Conservation (phyloP, 2,329 filamentous ascomycete species). For the Bipolaris sorokiniana region DNA sequence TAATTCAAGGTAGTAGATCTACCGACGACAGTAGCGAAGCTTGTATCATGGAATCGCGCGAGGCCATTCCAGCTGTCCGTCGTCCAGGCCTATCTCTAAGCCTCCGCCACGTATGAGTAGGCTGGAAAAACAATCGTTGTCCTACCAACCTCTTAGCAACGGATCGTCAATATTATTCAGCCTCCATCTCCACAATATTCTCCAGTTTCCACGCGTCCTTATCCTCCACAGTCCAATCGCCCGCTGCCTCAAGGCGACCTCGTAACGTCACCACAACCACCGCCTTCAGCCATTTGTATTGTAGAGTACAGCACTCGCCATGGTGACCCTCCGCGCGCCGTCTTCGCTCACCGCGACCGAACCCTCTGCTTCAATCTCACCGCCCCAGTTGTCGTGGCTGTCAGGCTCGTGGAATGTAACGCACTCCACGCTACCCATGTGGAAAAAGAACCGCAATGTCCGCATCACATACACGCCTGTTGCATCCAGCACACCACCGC, state of each 20-base stretch:
- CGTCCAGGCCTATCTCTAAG: neutral
- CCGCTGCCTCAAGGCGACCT: neutral
- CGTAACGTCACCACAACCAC: neutral
- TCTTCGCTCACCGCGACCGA: slow-evolving; percentile 28
- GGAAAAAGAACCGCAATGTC: slow-evolving; percentile 79
- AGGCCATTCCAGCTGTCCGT: neutral
- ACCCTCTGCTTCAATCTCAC: slow-evolving; percentile 23
- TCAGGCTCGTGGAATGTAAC: slow-evolving; percentile 47
- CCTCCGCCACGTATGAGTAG: no score
- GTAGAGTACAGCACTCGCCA: slow-evolving; percentile 1
- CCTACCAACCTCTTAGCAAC: slow-evolving; percentile 9
- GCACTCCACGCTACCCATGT: slow-evolving; percentile 64
- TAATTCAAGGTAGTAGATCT: slow-evolving; percentile 2
- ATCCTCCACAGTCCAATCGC: slow-evolving; percentile 1
- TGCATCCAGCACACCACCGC: slow-evolving; percentile 30
- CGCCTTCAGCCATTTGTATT: neutral
- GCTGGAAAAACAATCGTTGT: slow-evolving; percentile 4
- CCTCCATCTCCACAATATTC: slow-evolving; percentile 12
- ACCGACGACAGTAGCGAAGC: neutral
- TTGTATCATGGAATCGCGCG: neutral
- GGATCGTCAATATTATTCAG: neutral
- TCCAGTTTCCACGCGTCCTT: slow-evolving; percentile 15
- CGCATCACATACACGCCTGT: slow-evolving; percentile 72
- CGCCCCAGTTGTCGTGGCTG: slow-evolving; percentile 49
- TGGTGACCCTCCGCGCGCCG: slow-evolving; percentile 38